Percentiles rank a stretch among this genome's conserved stretches.
phyloP scores from a whole-genome alignment of 2,329 filamentous ascomycete genomes.

The Dactylellina leptospora region DNA sequence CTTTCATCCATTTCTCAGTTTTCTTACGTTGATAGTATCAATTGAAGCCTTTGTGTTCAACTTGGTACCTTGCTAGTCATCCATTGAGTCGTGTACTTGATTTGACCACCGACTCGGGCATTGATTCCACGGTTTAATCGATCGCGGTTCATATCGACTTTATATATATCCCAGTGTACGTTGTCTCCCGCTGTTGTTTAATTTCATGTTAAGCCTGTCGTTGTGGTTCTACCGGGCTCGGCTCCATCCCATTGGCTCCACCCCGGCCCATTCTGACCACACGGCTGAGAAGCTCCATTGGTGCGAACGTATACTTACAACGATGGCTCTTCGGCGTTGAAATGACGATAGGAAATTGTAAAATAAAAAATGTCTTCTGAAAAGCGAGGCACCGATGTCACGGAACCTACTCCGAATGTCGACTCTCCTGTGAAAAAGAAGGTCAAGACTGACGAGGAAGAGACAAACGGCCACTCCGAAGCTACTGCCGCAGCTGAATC shows the following conservation, averaged over 20 bases:
- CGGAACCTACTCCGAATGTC: slow-evolving; percentile 47
- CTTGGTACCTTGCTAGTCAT: background rate
- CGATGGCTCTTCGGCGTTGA: background rate
- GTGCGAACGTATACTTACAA: background rate
- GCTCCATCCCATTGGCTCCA: slow-evolving; percentile 21
- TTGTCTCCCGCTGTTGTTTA: slow-evolving; percentile 1
- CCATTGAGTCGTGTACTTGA: background rate
- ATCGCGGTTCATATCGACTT: background rate
- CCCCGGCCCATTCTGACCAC: background rate
- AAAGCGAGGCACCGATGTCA: slow-evolving; percentile 48
- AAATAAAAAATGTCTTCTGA: slow-evolving; percentile 26
- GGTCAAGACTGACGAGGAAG: slow-evolving; percentile 37
- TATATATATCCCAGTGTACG: background rate
- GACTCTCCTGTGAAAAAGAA: slow-evolving; percentile 50
- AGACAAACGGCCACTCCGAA: slow-evolving; percentile 15
- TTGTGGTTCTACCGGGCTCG: slow-evolving; percentile 24
- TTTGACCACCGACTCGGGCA: background rate
- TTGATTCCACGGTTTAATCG: background rate
- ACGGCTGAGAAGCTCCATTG: background rate
- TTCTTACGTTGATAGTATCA: background rate
- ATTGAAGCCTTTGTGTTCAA: too few species aligned
- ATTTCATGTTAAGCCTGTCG: slow-evolving; percentile 8
- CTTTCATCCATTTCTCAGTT: background rate
- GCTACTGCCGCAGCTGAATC: background rate
- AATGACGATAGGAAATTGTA: background rate